Percentiles rank a stretch among this genome's conserved stretches.
Evolutionary conservation across 257 asterid species (phyloP).

Genomic region (Solanum tarapatanum): DNA sequence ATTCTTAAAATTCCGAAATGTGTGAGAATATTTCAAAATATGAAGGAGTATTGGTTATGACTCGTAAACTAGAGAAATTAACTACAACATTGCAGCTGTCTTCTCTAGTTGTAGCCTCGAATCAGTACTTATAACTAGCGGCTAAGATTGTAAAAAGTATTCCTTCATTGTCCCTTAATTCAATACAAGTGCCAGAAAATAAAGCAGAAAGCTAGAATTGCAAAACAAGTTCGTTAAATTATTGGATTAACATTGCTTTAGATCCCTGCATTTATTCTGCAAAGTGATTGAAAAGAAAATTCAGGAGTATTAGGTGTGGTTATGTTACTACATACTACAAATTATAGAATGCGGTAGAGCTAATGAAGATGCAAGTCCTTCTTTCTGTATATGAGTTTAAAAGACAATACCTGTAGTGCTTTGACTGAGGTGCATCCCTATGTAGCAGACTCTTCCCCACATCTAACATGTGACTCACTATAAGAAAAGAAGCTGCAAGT

Average conservation of each 20-base stretch:
- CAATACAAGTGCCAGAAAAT: not conserved
- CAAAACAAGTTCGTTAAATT: not conserved
- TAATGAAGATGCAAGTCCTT: not conserved
- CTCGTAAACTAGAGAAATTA: not conserved
- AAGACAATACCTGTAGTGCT: slow-evolving; percentile 42
- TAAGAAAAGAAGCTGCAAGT: slow-evolving; percentile 3
- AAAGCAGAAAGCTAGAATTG: not conserved
- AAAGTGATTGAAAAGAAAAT: not conserved
- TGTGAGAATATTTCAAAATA: not conserved
- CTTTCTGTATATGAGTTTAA: not conserved
- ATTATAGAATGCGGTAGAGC: not conserved
- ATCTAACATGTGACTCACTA: slow-evolving; percentile 72
- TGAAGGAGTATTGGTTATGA: not conserved
- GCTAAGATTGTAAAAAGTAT: not conserved
- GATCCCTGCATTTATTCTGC: not conserved
- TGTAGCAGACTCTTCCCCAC: slow-evolving; percentile 55
- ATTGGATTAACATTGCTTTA: not conserved
- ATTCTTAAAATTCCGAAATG: not conserved
- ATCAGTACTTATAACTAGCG: not conserved
- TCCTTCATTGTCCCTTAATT: not conserved
- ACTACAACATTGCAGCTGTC: not conserved
- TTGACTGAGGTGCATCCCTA: slow-evolving; percentile 65
- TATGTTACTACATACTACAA: not conserved
- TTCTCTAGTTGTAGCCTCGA: not conserved
- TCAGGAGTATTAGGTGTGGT: not conserved